Percentiles rank a stretch among this genome's conserved stretches.
phyloP scores from a whole-genome alignment of 192 early-diverging fungal species.

The Rhizoclosmatium sp. region DNA sequence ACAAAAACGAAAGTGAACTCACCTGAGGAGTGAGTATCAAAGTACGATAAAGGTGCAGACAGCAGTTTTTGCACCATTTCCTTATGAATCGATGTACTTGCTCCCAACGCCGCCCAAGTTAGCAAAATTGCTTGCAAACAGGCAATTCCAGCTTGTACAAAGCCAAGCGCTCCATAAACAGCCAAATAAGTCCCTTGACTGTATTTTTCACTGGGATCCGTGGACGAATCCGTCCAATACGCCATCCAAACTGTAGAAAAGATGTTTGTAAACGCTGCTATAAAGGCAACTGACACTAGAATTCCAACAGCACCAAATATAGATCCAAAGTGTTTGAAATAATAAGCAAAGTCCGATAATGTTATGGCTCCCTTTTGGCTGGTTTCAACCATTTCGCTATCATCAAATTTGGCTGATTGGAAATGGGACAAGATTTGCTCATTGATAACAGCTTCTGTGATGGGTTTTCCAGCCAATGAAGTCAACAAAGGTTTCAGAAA shows the following conservation, averaged over 20 bases:
- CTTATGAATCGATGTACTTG: slow-evolving; percentile 18
- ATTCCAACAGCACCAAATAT: slow-evolving; percentile 9
- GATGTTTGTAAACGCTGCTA: background rate
- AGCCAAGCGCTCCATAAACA: slow-evolving; percentile 23
- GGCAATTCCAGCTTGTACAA: slow-evolving; percentile 7
- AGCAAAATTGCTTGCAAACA: slow-evolving; percentile 27
- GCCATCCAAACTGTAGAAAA: slow-evolving; percentile 21
- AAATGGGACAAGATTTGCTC: slow-evolving; percentile 28
- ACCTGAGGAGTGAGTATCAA: slow-evolving; percentile 33
- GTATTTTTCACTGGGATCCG: background rate
- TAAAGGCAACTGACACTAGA: slow-evolving; percentile 9
- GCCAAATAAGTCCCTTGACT: slow-evolving; percentile 12
- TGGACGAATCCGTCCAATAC: slow-evolving; percentile 17
- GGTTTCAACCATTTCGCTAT: slow-evolving; percentile 8
- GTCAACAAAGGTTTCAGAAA: slow-evolving; percentile 9
- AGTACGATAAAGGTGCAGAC: slow-evolving; percentile 25
- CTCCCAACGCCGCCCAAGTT: background rate
- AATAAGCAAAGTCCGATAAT: slow-evolving; percentile 10
- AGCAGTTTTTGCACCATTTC: slow-evolving; percentile 27
- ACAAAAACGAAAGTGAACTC: background rate
- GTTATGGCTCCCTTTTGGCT: slow-evolving; percentile 20
- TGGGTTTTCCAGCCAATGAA: slow-evolving; percentile 13
- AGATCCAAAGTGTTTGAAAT: slow-evolving; percentile 26
- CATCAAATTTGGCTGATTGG: background rate
- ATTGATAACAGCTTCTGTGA: slow-evolving; percentile 1